These are phyloP conservation scores for Penicillium paneum DNA, from an alignment of 2,329 filamentous ascomycete species.

Conservation along the genomic window DNA sequence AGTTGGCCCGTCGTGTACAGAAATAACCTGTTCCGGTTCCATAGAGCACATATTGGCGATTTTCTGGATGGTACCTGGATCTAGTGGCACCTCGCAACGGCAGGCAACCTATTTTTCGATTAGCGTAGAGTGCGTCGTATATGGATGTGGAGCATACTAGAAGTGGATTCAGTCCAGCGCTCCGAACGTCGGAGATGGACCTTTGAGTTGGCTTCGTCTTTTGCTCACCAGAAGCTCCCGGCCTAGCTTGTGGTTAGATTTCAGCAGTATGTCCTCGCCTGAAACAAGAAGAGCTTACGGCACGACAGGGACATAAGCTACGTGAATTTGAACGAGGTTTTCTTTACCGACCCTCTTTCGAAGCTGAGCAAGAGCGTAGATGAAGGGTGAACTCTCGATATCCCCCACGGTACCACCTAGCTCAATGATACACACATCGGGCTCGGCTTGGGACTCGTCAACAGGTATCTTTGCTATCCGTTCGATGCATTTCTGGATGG, in stretches of 20 bases:
- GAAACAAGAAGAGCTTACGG: slow-evolving; percentile 1
- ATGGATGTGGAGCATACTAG: slow-evolving; percentile 35
- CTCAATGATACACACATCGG: slow-evolving; percentile 88
- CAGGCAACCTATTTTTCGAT: slow-evolving; percentile 66
- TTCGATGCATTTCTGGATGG: slow-evolving; percentile 89
- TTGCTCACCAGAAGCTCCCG: slow-evolving; percentile 58
- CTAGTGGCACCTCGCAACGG: slow-evolving; percentile 76
- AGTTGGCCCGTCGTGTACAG: slow-evolving; percentile 80
- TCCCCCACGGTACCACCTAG: slow-evolving; percentile 57
- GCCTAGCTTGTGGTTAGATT: neutral
- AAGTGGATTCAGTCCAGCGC: slow-evolving; percentile 70
- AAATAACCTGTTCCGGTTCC: slow-evolving; percentile 77
- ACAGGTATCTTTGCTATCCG: slow-evolving; percentile 80
- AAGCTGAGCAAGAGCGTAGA: slow-evolving; percentile 80
- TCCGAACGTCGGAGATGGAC: slow-evolving; percentile 79
- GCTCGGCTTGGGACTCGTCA: slow-evolving; percentile 75
- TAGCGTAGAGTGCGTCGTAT: neutral
- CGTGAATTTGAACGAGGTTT: slow-evolving; percentile 86
- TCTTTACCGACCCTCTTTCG: slow-evolving; percentile 67
- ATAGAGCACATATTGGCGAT: slow-evolving; percentile 88
- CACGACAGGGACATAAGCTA: slow-evolving; percentile 71
- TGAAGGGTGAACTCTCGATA: slow-evolving; percentile 82
- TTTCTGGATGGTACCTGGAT: slow-evolving; percentile 73
- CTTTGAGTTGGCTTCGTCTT: slow-evolving; percentile 98
- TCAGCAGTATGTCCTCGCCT: neutral